Conservation (phyloP, 164 flowering plant species). For the Vitis rotundifolia region DNA sequence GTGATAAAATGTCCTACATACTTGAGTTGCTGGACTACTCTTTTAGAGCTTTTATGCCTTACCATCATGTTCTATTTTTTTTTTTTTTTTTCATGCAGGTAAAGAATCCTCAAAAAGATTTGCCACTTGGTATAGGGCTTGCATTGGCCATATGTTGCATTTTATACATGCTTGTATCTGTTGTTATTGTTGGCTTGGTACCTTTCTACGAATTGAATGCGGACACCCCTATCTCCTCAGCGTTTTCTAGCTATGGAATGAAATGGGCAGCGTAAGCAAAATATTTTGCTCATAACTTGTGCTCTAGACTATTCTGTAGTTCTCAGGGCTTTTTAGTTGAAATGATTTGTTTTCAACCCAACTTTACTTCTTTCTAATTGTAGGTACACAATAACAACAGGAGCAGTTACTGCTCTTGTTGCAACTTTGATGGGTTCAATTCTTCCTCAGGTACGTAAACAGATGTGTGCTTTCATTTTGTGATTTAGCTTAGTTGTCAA, state of each 20-base stretch:
- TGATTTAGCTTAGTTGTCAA: background rate
- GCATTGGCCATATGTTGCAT: slow-evolving; percentile 54
- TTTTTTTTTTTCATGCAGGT: slow-evolving; percentile 31
- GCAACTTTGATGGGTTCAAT: slow-evolving; percentile 7
- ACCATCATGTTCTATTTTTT: too few species aligned
- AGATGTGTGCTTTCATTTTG: background rate
- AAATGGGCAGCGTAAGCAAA: slow-evolving; percentile 72
- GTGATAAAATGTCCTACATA: too few species aligned
- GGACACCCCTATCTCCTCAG: slow-evolving; percentile 75
- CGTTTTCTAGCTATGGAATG: slow-evolving; percentile 63
- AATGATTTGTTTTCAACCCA: background rate
- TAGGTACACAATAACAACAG: slow-evolving; percentile 5
- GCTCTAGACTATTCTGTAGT: background rate
- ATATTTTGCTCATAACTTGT: background rate
- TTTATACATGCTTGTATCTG: slow-evolving; percentile 66
- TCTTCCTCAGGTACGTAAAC: slow-evolving; percentile 7
- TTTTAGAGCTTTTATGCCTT: too few species aligned
- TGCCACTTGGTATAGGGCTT: slow-evolving; percentile 68
- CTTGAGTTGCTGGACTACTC: too few species aligned
- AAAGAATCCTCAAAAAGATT: slow-evolving; percentile 66
- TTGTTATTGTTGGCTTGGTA: slow-evolving; percentile 63
- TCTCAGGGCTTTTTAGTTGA: background rate
- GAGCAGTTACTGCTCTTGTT: background rate
- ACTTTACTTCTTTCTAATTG: background rate
- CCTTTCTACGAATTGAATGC: slow-evolving; percentile 74